phyloP scores from a whole-genome alignment of 345 rosid genomes.

The Stellera chamaejasme region DNA sequence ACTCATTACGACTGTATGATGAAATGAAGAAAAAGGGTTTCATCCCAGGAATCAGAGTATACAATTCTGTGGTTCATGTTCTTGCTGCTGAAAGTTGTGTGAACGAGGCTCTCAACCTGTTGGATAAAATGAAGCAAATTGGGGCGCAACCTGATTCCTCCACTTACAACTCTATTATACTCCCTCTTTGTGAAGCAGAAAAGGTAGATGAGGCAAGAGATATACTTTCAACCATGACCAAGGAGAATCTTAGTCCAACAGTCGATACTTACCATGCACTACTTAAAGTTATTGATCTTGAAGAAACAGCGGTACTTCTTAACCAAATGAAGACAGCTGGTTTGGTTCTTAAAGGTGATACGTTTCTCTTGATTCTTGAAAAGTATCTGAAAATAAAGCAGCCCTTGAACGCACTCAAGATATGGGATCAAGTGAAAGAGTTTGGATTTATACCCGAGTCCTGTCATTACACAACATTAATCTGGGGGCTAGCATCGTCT shows the following conservation, averaged over 20 bases:
- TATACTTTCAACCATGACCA: conserved; percentile 49
- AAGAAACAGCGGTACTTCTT: conserved; percentile 47
- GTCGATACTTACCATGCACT: conserved; percentile 73
- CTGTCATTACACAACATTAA: conserved; percentile 39
- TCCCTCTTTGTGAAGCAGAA: conserved; percentile 48
- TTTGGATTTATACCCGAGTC: conserved; percentile 35
- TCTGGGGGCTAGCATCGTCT: conserved; percentile 50
- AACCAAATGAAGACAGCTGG: conserved; percentile 46
- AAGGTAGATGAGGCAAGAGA: conserved; percentile 55
- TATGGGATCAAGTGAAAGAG: conserved; percentile 64
- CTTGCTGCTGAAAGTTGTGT: conserved; percentile 64
- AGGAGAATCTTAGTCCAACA: conserved; percentile 43
- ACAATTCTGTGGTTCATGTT: conserved; percentile 64
- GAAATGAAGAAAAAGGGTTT: conserved; percentile 84
- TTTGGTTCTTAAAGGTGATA: conserved; percentile 50
- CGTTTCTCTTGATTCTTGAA: conserved; percentile 49
- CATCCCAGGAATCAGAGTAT: conserved; percentile 52
- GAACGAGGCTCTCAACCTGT: conserved; percentile 52
- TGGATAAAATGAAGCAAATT: conserved; percentile 48
- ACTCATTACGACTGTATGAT: conserved; percentile 69
- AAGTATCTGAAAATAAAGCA: conserved; percentile 49
- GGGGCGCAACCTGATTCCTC: conserved; percentile 52
- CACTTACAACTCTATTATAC: conserved; percentile 71
- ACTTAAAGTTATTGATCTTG: conserved; percentile 37
- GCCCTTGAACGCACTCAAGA: conserved; percentile 57